Base-by-base conservation (phyloP, 257 asterid genomes). In the Osmanthus fragrans region DNA sequence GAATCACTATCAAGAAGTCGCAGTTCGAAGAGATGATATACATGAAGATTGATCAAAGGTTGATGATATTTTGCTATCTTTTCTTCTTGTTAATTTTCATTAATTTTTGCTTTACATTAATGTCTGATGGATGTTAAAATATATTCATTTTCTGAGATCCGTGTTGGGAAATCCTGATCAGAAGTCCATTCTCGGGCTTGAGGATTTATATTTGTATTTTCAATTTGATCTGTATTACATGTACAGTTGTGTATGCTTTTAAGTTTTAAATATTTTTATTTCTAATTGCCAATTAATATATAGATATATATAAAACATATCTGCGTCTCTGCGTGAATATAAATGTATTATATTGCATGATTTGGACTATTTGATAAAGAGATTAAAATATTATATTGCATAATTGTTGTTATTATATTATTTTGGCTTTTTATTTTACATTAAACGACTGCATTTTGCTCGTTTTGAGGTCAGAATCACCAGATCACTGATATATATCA, bases 11-110 rank as follows among this genome's bases (percentile, higher is more conserved):
- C 92, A n/a, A 89, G 96, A 74, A 90, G 93, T 82, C 84, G 89
- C 77, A 91, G 98, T 73, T 91, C 89, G 82, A 91, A 87, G 90
- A 85, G 93, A 82, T 93, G 87, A 92, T 83, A 32, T 1, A 51
- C 70, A 69, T 64, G 42, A 70, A 45, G 54, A 45, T 74, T 36
- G 64, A 63, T 63, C 69, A 63, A 63, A 25, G 34, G 19, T 60
- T 63, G 34, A 63, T 63, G 34, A 63, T 65, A 19, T 12, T 29
- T 76, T 63, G 7, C 58, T 70, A 5, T 3, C 58, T 47, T 27
- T 19, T 16, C 32, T 32, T 64, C 7, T 5, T 47, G 30, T 3
- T 21, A 29, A 23, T 74, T 71, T 13, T 27, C 63, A 54, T 51
- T 15, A 54, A 34, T 15, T 9, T 25, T 39, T 45, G 21, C 11